Base-by-base conservation (phyloP, 192 early-diverging fungal genomes). In the Coemansia sp. region DNA sequence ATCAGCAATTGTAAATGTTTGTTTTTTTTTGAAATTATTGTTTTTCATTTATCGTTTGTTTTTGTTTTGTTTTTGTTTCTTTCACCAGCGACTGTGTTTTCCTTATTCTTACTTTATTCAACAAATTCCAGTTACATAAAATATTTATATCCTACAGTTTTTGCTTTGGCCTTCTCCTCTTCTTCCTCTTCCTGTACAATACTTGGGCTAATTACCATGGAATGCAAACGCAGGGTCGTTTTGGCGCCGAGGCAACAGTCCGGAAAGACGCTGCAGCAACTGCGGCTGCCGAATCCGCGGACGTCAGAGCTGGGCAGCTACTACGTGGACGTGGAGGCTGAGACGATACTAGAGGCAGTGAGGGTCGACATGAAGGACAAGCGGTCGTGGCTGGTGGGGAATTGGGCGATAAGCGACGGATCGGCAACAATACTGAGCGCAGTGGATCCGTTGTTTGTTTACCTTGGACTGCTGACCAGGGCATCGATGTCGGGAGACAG, bases 401-500 rank as follows among this genome's bases (percentile, higher is more conserved):
- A 57, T 36, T 80, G 78, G 73, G 66, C 71, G 10, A 40, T 52
- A 0, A 55, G 66, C 49, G 52, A 72, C 41, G 78, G 78, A 6
- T 72, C 73, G 3, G 54, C 61, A 4, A 39, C 63, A 8, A 26
- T 80, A 42, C 55, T 80, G 54, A 74, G 68, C 2, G 69, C 69
- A 0, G 65, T 72, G 19, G 78, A 80, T 32, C 78, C 78, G 46
- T 54, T 80, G 32, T 80, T 80, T 18, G 41, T 80, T 5, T 76
- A 69, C 67, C 43, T 80, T 15, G 61, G 56, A 11, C 60, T 80
- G 37, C 37, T 80, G 15, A 80, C 78, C 8, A 54, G 58, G 7
- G 51, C 56, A 9, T 69, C 69, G 5, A 55, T 18, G 41, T 32
- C 52, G 3, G 58, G 62, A 3, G 70, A 66, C 13, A 61, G 58